Percentiles rank a stretch among this genome's conserved stretches.
Conservation (phyloP, 768 basidiomycete species). For the Pisolithus marmoratus region DNA sequence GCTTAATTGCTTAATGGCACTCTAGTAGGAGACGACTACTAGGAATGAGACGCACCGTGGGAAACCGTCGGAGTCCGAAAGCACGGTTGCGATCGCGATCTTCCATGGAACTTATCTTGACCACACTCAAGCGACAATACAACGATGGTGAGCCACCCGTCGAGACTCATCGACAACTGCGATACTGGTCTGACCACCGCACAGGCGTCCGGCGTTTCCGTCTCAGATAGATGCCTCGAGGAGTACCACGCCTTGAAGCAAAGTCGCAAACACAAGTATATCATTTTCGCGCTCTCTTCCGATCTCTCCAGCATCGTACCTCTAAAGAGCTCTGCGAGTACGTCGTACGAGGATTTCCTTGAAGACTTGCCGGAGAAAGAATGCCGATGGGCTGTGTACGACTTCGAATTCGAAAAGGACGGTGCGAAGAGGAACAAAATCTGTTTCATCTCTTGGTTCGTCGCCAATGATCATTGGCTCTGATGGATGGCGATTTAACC, state of each 20-base stretch:
- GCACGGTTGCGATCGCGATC: background rate
- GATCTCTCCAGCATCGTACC: constrained; percentile 71
- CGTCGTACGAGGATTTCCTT: constrained; percentile 69
- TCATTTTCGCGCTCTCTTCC: constrained; percentile 68
- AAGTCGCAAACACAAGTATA: constrained; percentile 64
- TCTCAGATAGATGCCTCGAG: constrained; percentile 46
- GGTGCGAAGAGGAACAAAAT: constrained; percentile 81
- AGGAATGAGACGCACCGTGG: no score
- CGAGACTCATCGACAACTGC: background rate
- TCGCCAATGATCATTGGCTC: constrained; percentile 13
- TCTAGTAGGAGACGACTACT: no score
- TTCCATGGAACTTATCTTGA: background rate
- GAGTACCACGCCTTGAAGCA: constrained; percentile 19
- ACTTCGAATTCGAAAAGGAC: constrained; percentile 76
- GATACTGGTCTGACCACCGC: background rate
- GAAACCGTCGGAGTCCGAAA: no score
- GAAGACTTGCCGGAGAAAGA: constrained; percentile 64
- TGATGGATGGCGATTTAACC: constrained; percentile 1
- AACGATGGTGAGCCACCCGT: constrained; percentile 20
- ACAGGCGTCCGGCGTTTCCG: constrained; percentile 36
- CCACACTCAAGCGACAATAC: background rate
- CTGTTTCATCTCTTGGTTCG: constrained; percentile 79
- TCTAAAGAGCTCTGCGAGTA: constrained; percentile 49
- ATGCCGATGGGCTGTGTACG: constrained; percentile 90
- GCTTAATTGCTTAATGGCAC: no score